Evolutionary conservation across 1,284 basidiomycete species (phyloP).

Genomic region (Pholiota adiposa): DNA sequence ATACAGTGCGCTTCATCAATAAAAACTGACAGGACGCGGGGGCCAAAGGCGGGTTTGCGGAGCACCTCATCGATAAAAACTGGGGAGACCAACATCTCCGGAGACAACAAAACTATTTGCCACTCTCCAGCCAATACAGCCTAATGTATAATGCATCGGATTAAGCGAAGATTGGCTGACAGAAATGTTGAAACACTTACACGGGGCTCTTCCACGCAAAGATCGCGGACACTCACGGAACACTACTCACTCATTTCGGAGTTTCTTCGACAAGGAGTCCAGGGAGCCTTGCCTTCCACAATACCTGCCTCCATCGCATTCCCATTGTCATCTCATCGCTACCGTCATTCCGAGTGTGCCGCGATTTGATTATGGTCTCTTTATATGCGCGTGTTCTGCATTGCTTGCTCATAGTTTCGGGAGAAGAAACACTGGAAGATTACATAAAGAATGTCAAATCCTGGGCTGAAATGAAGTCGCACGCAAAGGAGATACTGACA

Average conservation of each 20-base stretch:
- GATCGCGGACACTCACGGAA: slow-evolving; percentile 36
- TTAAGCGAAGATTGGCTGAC: too few relatives aligned
- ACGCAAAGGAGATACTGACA: slow-evolving; percentile 22
- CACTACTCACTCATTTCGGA: slow-evolving; percentile 37
- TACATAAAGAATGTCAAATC: slow-evolving; percentile 22
- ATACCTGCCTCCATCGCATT: slow-evolving; percentile 35
- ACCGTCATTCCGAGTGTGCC: slow-evolving; percentile 37
- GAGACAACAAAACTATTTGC: slow-evolving; percentile 43
- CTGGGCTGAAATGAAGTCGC: slow-evolving; percentile 22
- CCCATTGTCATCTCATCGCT: slow-evolving; percentile 38
- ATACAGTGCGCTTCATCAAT: slow-evolving; percentile 45
- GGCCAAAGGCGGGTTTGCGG: slow-evolving; percentile 30
- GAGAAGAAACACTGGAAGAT: slow-evolving; percentile 23
- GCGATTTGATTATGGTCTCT: slow-evolving; percentile 41
- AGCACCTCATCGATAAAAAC: slow-evolving; percentile 38
- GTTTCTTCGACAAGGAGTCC: slow-evolving; percentile 32
- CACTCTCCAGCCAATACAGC: slow-evolving; percentile 31
- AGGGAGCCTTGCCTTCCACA: slow-evolving; percentile 36
- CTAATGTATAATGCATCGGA: too few relatives aligned
- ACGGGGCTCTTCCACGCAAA: slow-evolving; percentile 46
- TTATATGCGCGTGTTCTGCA: slow-evolving; percentile 39
- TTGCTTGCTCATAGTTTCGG: slow-evolving; percentile 36
- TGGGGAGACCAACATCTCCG: slow-evolving; percentile 41
- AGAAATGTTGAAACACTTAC: too few relatives aligned
- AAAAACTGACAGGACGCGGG: slow-evolving; percentile 34